A percentile compares a stretch with the other conserved stretches of the same genome.
Evolutionary conservation across 2,329 filamentous ascomycete genomes (phyloP).

Genomic region (Trichoderma guizhouense): DNA sequence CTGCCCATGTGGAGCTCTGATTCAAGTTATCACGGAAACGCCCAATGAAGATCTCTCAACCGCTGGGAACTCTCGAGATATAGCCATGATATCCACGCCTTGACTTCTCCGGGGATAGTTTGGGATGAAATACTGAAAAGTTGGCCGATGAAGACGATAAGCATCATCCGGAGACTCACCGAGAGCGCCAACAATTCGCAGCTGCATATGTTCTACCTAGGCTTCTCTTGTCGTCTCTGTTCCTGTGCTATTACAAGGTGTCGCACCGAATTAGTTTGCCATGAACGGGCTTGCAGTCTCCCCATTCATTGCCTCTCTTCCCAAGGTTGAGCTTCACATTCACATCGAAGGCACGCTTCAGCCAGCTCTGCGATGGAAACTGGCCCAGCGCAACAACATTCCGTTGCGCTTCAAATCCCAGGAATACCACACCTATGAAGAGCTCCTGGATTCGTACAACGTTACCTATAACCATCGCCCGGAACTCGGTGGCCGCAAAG

Average conservation of each 20-base stretch:
- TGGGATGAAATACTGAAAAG: too few relatives aligned
- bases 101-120: neutral
- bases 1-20: neutral
- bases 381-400: conserved; percentile 65
- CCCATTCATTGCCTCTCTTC: conserved; percentile 60
- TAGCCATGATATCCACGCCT: neutral
- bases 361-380: conserved; percentile 64
- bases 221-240: neutral
- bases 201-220: neutral
- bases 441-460: conserved; percentile 61
- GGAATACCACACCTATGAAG: conserved; percentile 53
- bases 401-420: conserved; percentile 48
- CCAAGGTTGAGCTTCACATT: conserved; percentile 80
- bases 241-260: neutral
- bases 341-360: conserved; percentile 75
- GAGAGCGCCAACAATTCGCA: neutral
- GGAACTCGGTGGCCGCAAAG: conserved; percentile 35
- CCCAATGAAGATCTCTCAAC: neutral
- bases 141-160: neutral
- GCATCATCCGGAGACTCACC: neutral
- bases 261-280: neutral
- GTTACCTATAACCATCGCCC: conserved; percentile 47
- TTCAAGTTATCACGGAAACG: neutral
- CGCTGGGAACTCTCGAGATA: neutral
- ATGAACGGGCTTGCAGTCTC: conserved; percentile 33